These are phyloP conservation scores for Puccinia brachypodii DNA, from an alignment of 1,284 basidiomycete genomes.

Conservation along the genomic window DNA sequence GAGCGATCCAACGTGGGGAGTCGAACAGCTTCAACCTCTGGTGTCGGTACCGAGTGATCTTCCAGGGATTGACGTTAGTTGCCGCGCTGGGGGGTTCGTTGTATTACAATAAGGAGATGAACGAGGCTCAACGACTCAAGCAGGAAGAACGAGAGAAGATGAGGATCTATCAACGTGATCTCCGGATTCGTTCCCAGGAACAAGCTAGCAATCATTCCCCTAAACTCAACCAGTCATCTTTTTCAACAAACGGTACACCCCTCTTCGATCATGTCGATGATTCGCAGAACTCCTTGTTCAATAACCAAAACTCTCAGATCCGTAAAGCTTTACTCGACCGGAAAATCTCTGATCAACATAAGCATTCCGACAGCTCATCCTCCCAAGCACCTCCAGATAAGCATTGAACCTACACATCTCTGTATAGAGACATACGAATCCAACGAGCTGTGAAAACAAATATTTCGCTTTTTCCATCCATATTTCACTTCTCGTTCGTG, in stretches of 20 bases:
- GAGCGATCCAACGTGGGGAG: constrained; percentile 27
- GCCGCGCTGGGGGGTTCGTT: constrained; percentile 42
- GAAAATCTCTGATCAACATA: constrained; percentile 19
- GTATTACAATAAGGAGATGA: constrained; percentile 29
- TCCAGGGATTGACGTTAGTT: constrained; percentile 38
- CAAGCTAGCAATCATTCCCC: too few species aligned
- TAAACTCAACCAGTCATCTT: not conserved
- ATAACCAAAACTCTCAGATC: not conserved
- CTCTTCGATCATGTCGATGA: not conserved
- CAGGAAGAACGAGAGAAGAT: constrained; percentile 26
- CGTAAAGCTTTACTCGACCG: constrained; percentile 21
- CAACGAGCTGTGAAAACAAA: not conserved
- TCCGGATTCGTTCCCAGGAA: constrained; percentile 21
- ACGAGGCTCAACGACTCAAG: not conserved
- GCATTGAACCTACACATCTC: not conserved
- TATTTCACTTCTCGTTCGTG: not conserved
- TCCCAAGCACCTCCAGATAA: not conserved
- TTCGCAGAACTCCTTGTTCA: not conserved
- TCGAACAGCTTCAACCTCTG: constrained; percentile 29
- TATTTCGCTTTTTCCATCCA: not conserved
- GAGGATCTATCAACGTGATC: constrained; percentile 18
- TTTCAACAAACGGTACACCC: not conserved
- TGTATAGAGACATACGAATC: not conserved
- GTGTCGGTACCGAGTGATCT: constrained; percentile 32
- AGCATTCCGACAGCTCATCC: constrained; percentile 9